Evolutionary conservation across 73 alveolate species (phyloP), one percentile per base, ranked within the genome.

Genomic region (Paramecium pentaurelia): DNA sequence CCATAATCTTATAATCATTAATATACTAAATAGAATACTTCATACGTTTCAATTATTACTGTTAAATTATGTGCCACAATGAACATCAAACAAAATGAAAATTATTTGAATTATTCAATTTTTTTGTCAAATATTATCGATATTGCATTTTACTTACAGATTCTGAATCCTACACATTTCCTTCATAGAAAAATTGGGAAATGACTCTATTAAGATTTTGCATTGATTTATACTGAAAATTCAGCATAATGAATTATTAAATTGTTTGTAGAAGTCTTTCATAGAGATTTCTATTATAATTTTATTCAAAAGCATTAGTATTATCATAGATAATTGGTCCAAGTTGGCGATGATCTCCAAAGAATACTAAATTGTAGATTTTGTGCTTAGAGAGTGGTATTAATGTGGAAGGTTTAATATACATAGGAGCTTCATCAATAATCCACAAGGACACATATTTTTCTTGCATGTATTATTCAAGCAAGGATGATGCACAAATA

Each of bases 381-480:
- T 40, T 28, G 27, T 80, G 58, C 27, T 80, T 80, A 1, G 91
- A 22, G n/a, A 80, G 73, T 8, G 77, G 91, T 6, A 80, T 80
- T 18, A 80, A 32, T 9, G 91, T 47, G 8, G 91, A 80, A 25
- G 91, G 77, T 49, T 80, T 77, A 49, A 80, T 45, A 80, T 77
- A 80, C 77, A 80, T 80, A 80, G 77, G 91, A 25, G 91, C 91
- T 80, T 80, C 91, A 80, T 45, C 91, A 22, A 80, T 44, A 25
- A 80, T 80, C 2, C 47, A 49, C 20, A 80, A 8, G 3, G 91
- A 45, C 8, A 80, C 58, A 25, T 80, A 49, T 80, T 80, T 80
- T 22, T 80, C 91, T 49, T 42, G 34, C 73, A 80, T 44, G 20
- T 45, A 80, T 20, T 28, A 32, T 44, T 80, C 51, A 8, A 80